These are phyloP conservation scores for Acacia concinna DNA, from an alignment of 331 rosid species.

Conservation along the genomic window DNA sequence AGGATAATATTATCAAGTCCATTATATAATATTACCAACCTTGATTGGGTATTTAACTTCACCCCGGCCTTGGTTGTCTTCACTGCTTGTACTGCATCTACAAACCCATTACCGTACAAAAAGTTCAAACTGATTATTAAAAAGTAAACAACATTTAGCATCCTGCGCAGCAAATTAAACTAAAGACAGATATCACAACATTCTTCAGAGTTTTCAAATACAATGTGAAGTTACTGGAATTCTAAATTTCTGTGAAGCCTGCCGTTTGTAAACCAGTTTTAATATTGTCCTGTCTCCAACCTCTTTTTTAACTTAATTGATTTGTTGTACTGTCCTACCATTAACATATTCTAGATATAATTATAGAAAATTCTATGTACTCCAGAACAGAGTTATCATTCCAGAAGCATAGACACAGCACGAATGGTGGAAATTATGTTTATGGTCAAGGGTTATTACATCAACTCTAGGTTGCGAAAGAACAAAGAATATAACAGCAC, in stretches of 20 bases:
- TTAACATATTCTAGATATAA: background rate
- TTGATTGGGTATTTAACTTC: conserved; percentile 92
- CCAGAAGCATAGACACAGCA: background rate
- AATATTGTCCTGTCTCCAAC: background rate
- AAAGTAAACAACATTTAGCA: conserved; percentile 16
- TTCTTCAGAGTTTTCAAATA: background rate
- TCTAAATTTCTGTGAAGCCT: background rate
- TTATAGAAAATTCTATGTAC: background rate
- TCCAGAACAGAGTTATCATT: background rate
- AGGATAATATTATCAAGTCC: conserved; percentile 3
- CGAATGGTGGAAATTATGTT: background rate
- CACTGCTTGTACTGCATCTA: conserved; percentile 86
- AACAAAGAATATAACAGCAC: background rate
- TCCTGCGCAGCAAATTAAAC: background rate
- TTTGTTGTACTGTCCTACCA: background rate
- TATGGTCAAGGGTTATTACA: background rate
- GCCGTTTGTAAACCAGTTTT: background rate
- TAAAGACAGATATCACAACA: background rate
- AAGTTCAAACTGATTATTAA: conserved; percentile 16
- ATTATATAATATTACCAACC: conserved; percentile 52
- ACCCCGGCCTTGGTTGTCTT: conserved; percentile 95
- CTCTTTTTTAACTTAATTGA: background rate
- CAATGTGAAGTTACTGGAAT: background rate
- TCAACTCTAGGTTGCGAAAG: background rate
- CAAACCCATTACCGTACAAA: conserved; percentile 58